Evolutionary conservation across 2,329 filamentous ascomycete species (phyloP).

Genomic region (Rhynchosporium secalis): DNA sequence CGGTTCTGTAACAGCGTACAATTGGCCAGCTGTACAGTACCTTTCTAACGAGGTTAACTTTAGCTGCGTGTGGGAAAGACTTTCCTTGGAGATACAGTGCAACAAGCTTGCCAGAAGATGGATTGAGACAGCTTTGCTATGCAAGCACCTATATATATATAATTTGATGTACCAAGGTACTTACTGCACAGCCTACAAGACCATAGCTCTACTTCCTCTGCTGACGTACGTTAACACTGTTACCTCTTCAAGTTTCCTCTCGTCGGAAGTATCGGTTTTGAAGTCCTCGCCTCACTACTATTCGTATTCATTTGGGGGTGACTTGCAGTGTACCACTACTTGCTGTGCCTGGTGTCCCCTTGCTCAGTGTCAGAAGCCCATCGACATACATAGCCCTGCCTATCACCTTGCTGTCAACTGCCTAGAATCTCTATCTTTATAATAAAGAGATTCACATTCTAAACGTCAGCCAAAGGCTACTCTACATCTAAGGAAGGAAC

Average conservation of each 20-base stretch:
- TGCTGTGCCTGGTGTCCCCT: background rate
- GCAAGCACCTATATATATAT: background rate
- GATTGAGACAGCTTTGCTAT: background rate
- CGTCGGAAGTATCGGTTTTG: too few species aligned
- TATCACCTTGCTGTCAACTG: background rate
- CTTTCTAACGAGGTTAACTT: background rate
- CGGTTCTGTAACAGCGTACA: too few species aligned
- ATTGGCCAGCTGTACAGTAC: too few species aligned
- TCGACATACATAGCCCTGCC: background rate
- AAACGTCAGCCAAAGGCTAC: background rate
- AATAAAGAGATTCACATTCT: too few species aligned
- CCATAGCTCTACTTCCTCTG: constrained; percentile 11
- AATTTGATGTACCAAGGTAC: too few species aligned
- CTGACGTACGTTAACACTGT: constrained; percentile 7
- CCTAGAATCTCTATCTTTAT: background rate
- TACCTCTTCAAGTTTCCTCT: too few species aligned
- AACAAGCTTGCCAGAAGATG: constrained; percentile 2
- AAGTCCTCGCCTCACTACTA: too few species aligned
- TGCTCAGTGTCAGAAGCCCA: background rate
- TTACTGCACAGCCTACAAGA: constrained; percentile 17
- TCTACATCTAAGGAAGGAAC: background rate
- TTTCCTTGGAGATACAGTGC: background rate
- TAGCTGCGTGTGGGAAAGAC: constrained; percentile 14
- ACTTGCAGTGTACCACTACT: background rate
- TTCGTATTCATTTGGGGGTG: too few species aligned